A percentile compares a stretch with the other conserved stretches of the same genome.
These are phyloP conservation scores for Eruca vesicaria DNA, from an alignment of 441 rosid genomes.

Conservation along the genomic window DNA sequence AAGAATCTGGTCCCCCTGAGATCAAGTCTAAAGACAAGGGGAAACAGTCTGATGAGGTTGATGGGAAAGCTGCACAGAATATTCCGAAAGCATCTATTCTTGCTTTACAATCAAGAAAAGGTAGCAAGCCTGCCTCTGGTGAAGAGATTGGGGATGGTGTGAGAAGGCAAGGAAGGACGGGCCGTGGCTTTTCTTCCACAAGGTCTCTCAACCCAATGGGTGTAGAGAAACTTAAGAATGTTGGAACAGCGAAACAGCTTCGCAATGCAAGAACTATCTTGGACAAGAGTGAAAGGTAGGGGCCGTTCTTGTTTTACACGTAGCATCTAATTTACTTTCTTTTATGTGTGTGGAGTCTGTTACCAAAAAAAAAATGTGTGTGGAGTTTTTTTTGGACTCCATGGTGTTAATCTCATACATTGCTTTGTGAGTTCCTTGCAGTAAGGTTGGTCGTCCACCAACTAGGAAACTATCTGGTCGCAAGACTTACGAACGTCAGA, in stretches of 20 bases:
- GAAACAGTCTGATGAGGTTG: conserved; percentile 69
- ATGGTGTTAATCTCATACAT: conserved; percentile 34
- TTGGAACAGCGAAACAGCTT: conserved; percentile 81
- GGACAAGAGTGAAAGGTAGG: conserved; percentile 83
- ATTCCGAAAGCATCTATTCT: conserved; percentile 61
- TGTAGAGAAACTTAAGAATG: conserved; percentile 66
- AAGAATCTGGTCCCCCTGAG: conserved; percentile 82
- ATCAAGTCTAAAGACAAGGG: conserved; percentile 69
- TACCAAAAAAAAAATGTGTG: no score
- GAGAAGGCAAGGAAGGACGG: conserved; percentile 84
- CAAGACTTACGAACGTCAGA: conserved; percentile 77
- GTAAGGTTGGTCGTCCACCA: conserved; percentile 89
- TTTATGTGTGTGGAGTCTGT: no score
- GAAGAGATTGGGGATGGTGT: conserved; percentile 81
- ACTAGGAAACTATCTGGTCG: conserved; percentile 92
- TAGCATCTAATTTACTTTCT: conserved; percentile 3
- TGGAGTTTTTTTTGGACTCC: neutral
- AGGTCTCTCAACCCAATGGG: conserved; percentile 60
- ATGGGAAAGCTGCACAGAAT: conserved; percentile 63
- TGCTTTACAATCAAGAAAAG: conserved; percentile 67
- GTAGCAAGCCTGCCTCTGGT: conserved; percentile 53
- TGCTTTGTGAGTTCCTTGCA: conserved; percentile 43
- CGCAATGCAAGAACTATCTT: conserved; percentile 70
- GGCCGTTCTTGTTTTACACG: conserved; percentile 15
- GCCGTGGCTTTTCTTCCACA: conserved; percentile 60